Evolutionary conservation across 495 filamentous ascomycete species (phyloP), one percentile per base, ranked within the genome.

Genomic region (Thermochaetoides thermophila): DNA sequence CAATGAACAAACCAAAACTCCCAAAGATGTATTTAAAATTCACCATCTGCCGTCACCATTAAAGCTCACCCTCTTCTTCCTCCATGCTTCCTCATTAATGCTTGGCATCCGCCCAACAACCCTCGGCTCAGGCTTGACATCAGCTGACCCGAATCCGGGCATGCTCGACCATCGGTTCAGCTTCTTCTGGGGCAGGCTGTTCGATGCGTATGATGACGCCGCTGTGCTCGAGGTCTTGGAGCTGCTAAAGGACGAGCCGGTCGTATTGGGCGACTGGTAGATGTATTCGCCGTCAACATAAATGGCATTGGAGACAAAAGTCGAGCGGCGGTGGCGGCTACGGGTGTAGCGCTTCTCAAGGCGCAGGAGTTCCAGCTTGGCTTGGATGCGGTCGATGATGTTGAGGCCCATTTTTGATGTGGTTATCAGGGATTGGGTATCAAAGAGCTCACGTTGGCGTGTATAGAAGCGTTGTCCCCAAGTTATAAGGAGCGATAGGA

Each of bases 281-380:
- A 91, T 68, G 61, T 89, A 95, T 60, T 95, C 86, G 53, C 84
- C 84, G 53, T 92, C 80, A 44, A 93, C 77, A 53, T 95, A 95
- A 50, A 76, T 69, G 14, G 82, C 86, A 45, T 82, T 83, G 37
- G 72, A 78, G 52, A 78, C 73, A 58, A 91, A 92, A 38, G 78
- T 85, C 34, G 73, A 83, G 59, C 85, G 83, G 40, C 84, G 76
- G 34, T 68, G 52, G 44, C 81, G 80, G 52, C 82, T 77, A 46
- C 75, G 77, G 21, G 82, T 86, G 63, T 95, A 95, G 29, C 82
- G 74, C 59, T 93, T 78, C 60, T 95, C 85, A 39, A 95, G 74
- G 19, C 82, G 81, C 66, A 85, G 89, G 48, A 93, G 73, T 66
- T 94, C 82, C 43, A 84, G 66, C 62, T 77, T 73, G 33, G 64